These are phyloP conservation scores for Biancaea sappan DNA, from an alignment of 306 rosid species.

Conservation along the genomic window DNA sequence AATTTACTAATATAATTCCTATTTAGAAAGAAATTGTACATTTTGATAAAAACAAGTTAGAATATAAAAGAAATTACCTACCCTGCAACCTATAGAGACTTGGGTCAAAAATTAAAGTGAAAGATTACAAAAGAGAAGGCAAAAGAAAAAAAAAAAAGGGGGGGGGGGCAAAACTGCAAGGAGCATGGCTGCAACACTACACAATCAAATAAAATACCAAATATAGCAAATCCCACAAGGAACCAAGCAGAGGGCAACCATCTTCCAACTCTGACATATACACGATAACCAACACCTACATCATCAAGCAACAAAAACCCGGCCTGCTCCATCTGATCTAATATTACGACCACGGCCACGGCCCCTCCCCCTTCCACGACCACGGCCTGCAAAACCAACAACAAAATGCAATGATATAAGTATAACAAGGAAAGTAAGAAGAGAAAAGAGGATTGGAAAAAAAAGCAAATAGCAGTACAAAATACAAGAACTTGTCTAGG, in stretches of 20 bases:
- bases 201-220: slow-evolving; percentile 31
- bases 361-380: slow-evolving; percentile 81
- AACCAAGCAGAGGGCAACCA: slow-evolving; percentile 52
- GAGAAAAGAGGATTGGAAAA: not conserved
- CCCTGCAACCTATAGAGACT: slow-evolving; percentile 25
- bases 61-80: slow-evolving; percentile 29
- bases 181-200: slow-evolving; percentile 45
- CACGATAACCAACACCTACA: slow-evolving; percentile 38
- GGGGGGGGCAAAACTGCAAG: slow-evolving; percentile 59
- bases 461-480: slow-evolving; percentile 8
- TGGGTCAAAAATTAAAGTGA: slow-evolving; percentile 27
- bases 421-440: not conserved
- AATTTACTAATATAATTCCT: slow-evolving; percentile 52
- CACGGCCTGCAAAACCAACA: slow-evolving; percentile 58
- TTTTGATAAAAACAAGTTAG: slow-evolving; percentile 7
- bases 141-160: too few relatives aligned
- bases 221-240: slow-evolving; percentile 40
- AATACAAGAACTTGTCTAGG: slow-evolving; percentile 1
- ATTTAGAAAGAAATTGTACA: slow-evolving; percentile 39
- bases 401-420: slow-evolving; percentile 18
- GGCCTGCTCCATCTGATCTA: slow-evolving; percentile 50
- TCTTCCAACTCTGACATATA: slow-evolving; percentile 45
- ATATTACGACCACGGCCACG: slow-evolving; percentile 59
- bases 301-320: slow-evolving; percentile 63
- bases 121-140: slow-evolving; percentile 28